A percentile compares a stretch with the other conserved stretches of the same genome.
phyloP scores from a whole-genome alignment of 148 eudicot species.

The Mesembryanthemum crystallinum region DNA sequence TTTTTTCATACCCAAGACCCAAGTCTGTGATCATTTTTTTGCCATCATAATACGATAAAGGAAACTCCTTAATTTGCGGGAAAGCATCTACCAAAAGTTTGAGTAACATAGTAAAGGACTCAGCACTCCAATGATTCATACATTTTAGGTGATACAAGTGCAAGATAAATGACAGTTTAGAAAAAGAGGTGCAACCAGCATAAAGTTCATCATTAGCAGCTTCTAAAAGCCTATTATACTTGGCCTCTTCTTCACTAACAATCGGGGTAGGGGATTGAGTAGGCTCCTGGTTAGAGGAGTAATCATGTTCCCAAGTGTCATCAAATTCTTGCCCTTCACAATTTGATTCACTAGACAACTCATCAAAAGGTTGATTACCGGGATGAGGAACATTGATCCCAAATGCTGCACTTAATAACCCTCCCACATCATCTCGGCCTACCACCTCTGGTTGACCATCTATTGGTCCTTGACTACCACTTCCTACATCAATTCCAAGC shows the following conservation, averaged over 20 bases:
- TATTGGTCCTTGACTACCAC: too few species aligned
- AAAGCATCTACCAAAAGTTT: neutral
- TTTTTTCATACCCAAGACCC: neutral
- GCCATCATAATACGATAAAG: neutral
- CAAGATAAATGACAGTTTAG: too few species aligned
- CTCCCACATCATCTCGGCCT: neutral
- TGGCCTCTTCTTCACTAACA: neutral
- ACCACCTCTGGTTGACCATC: neutral
- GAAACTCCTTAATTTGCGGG: neutral
- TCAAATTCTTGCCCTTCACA: too few species aligned
- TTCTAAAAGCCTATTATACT: neutral
- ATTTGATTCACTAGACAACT: neutral
- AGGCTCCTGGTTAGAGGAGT: too few species aligned
- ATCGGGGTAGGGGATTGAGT: neutral
- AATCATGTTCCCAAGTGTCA: too few species aligned
- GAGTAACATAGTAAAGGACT: neutral
- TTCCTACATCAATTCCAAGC: too few species aligned
- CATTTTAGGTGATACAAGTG: neutral
- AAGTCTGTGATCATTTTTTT: neutral
- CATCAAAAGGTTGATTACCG: neutral
- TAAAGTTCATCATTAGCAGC: too few species aligned
- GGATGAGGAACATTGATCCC: neutral
- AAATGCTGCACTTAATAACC: neutral
- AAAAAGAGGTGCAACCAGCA: too few species aligned
- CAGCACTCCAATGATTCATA: neutral